Evolutionary conservation across 192 early-diverging fungal genomes (phyloP), one percentile per base, ranked within the genome.

Genomic region (Lobosporangium transversale): DNA sequence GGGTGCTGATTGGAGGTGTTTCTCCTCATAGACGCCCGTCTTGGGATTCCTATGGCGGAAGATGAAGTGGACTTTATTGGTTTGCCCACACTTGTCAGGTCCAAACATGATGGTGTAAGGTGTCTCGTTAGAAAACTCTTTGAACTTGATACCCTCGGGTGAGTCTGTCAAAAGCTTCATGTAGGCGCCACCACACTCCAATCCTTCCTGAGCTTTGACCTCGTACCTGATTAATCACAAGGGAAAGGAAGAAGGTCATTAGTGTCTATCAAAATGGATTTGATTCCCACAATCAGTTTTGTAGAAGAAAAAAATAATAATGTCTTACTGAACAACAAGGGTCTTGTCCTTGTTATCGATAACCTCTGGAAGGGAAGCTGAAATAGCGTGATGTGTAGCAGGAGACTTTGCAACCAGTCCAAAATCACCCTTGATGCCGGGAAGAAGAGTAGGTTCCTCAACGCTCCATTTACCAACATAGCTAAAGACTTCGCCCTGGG

Each of bases 121-220:
- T 32, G 94, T 91, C 56, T 90, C 88, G 80, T 95, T 91, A 37
- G 82, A 87, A 66, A 95, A 94, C 56, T 92, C 83, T 31, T 78
- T 84, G 59, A 89, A 86, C 42, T 84, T 83, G 68, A 92, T 90
- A 17, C 68, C 65, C 35, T 79, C 75, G 57, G 90, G 85, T 20
- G 85, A 79, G 42, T 83, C 66, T 12, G 89, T 92, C 51, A 97
- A 79, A 26, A 97, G 86, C 85, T 97, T 97, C 70, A 94, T 79
- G 84, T 97, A 97, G 4, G 95, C 95, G 35, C 95, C 95, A 50
- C 94, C 95, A 79, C 95, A 97, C 74, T 94, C 92, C 47, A 93
- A 80, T 43, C 90, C 90, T 65, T 92, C 86, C 60, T 93, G 91
- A 29, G 94, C 86, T 81, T 97, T 97, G 79, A 96, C 94, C 67